A percentile compares a stretch with the other conserved stretches of the same genome.
Evolutionary conservation across 148 eudicot species (phyloP).

Genomic region (Suaeda aralocaspica): DNA sequence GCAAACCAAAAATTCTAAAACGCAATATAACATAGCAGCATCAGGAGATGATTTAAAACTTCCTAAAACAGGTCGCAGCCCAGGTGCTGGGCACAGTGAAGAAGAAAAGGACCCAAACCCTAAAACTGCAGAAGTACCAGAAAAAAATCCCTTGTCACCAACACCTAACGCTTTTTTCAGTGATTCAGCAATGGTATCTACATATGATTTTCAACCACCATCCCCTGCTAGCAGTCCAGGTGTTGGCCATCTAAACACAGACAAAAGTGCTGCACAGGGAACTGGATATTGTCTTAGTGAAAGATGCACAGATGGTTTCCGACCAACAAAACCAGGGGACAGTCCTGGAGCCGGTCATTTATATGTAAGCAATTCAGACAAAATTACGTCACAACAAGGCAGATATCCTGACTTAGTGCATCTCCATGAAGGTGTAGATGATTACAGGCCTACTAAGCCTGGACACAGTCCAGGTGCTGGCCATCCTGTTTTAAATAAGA

Average conservation of each 20-base stretch:
- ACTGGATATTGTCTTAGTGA: constrained; percentile 13
- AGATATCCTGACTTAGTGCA: constrained; percentile 13
- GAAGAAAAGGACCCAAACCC: constrained; percentile 11
- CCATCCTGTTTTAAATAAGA: constrained; percentile 27
- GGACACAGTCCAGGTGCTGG: constrained; percentile 67
- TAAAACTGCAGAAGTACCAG: too few relatives aligned
- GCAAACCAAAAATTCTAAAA: constrained; percentile 2
- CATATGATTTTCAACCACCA: constrained; percentile 12
- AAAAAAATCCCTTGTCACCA: too few relatives aligned
- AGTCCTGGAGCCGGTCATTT: constrained; percentile 23
- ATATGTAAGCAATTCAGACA: constrained; percentile 1
- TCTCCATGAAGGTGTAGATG: constrained; percentile 24
- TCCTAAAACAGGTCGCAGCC: constrained; percentile 6
- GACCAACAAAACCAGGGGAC: constrained; percentile 24
- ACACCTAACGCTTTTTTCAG: too few relatives aligned
- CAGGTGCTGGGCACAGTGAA: constrained; percentile 9
- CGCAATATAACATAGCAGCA: neutral
- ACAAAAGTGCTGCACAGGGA: neutral
- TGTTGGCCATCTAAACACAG: constrained; percentile 13
- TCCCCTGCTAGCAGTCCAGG: constrained; percentile 19
- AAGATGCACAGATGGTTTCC: constrained; percentile 22
- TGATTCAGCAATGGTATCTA: constrained; percentile 3
- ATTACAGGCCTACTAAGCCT: constrained; percentile 34
- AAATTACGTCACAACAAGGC: constrained; percentile 12
- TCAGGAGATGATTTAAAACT: constrained; percentile 8